phyloP scores from a whole-genome alignment of 129 eudicot genomes.

The Arctium lappa region DNA sequence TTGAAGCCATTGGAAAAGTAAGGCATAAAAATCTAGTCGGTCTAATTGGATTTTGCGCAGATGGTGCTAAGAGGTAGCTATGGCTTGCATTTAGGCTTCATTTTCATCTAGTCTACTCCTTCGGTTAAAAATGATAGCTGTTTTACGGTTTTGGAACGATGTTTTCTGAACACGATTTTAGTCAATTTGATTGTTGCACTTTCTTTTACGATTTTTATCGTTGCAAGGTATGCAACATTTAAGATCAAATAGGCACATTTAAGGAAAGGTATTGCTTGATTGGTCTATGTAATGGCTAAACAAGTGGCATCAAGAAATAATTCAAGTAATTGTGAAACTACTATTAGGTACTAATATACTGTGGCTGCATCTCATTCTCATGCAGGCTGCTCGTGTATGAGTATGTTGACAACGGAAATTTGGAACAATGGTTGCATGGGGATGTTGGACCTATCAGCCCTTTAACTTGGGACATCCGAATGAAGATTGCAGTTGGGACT shows the following conservation, averaged over 20 bases:
- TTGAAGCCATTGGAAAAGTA: constrained; percentile 99
- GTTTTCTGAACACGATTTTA: not conserved
- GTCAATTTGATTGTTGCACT: not conserved
- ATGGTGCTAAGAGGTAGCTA: constrained; percentile 73
- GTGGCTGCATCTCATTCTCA: not conserved
- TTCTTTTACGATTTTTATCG: not conserved
- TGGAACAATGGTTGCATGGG: constrained; percentile 98
- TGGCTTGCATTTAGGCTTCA: not conserved
- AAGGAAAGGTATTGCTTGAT: not conserved
- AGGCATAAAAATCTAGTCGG: constrained; percentile 96
- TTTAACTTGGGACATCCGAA: constrained; percentile 76
- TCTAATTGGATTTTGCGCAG: constrained; percentile 84
- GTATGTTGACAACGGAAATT: constrained; percentile 88
- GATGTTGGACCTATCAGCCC: constrained; percentile 87
- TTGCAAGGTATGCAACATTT: not conserved
- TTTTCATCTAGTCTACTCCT: not conserved
- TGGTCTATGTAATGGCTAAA: not conserved
- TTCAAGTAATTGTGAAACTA: not conserved
- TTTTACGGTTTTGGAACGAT: not conserved
- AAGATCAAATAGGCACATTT: not conserved
- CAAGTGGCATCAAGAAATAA: not conserved
- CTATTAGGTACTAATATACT: not conserved
- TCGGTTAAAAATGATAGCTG: not conserved
- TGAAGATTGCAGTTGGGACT: constrained; percentile 76
- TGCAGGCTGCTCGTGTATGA: constrained; percentile 92